Base-by-base conservation (phyloP, 768 basidiomycete species). In the Sarcodon aspratus region DNA sequence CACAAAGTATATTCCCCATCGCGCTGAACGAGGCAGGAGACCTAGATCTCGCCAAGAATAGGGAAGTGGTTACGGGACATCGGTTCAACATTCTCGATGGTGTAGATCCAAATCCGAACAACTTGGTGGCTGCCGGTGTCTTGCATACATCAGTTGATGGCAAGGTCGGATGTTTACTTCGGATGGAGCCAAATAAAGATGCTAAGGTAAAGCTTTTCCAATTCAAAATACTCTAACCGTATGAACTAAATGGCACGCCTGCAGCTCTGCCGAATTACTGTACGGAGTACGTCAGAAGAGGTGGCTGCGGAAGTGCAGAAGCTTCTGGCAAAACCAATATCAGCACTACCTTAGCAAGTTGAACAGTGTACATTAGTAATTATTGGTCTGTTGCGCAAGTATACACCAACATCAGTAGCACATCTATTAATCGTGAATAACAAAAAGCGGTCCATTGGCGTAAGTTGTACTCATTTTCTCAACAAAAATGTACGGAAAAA, bases 121-220 rank as follows among this genome's bases (percentile, higher is more conserved):
- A 99, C 60, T 64, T 92, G 38, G 94, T 98, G 13, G 87, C 79
- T 17, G 96, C 93, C n/a, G 94, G 87, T n/a, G 89, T 99, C 33
- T 68, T 99, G 46, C 92, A 98, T 62, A 95, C 82, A 70, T 83
- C 85, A n/a, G 64, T 70, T 5, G 85, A 85, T 3, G 95, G 95
- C 33, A 98, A 98, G 66, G 90, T 98, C 45, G 96, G 96, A 6
- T 98, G 96, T 61, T 69, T 99, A 53, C 65, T 97, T 54, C 77
- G 96, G 48, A 63, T 97, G 31, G 96, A 99, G 64, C 96, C 96
- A 2, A 99, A 97, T 67, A 77, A 80, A 47, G 93, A 96, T 51
- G 96, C 95, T 27, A 95, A 96, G 76, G 92, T 91, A 59, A 46
- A 75, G 36, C 11, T 44, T 5, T 15, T 27, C 12, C 34, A 9